Base-by-base conservation (phyloP, 345 rosid genomes). In the Erysimum cheiranthoides region DNA sequence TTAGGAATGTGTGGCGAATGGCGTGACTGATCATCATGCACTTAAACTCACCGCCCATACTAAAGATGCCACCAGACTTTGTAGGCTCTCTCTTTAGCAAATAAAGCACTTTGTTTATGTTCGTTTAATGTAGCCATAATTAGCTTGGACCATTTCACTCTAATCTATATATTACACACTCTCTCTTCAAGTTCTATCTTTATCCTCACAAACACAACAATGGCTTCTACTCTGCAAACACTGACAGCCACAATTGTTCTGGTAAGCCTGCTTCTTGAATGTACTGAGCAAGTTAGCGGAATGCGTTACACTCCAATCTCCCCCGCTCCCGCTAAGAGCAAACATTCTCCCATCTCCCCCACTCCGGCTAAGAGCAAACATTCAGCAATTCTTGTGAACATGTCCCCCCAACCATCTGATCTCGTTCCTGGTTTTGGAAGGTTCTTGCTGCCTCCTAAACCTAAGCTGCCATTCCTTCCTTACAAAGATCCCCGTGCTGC, bases 391-490 rank as follows among this genome's bases (percentile, higher is more conserved):
- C 52, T 79, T 28, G 64, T 77, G 21, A 62, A 31, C 43, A 14
- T 70, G 34, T 69, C 32, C 6, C 57, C 76, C 11, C 89, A 83
- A 75, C 68, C 31, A 58, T 61, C 82, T 57, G 62, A 73, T 49
- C 76, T 80, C 62, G 77, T 89, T 70, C 93, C 90, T 16, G 84
- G 92, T 50, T 53, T 83, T 28, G 95, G 95, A 10, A 59, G 84
- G 59, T 84, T 82, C 42, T 9, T 79, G 64, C 40, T 82, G 49
- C 96, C 95, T 7, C 86, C 90, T 6, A 31, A 18, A 13, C 62
- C 68, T 14, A 35, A 39, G 40, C 42, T 8, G 47, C 66, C 78
- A 61, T 76, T 61, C 59, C 40, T 42, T 52, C 54, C 77, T 75
- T 72, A 65, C 18, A 30, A 50, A 61, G 56, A 43, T 31, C 35